phyloP scores from a whole-genome alignment of 495 filamentous ascomycete genomes.

The Penicillium riverlandense region DNA sequence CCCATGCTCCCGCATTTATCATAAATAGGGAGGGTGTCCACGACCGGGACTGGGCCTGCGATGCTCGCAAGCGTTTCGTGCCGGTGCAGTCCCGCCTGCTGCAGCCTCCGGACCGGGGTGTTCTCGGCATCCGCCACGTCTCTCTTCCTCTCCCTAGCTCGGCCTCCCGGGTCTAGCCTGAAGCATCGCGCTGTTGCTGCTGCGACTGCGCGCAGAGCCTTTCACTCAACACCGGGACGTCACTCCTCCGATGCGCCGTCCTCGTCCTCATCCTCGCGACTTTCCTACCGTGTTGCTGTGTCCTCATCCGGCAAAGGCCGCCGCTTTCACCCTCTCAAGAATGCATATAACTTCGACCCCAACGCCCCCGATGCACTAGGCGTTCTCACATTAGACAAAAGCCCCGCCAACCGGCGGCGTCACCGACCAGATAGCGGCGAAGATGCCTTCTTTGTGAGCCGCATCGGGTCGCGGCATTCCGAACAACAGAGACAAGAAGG shows the following conservation, averaged over 20 bases:
- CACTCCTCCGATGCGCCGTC: conserved; percentile 4
- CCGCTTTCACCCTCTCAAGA: conserved; percentile 59
- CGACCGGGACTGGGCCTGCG: background rate
- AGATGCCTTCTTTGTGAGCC: conserved; percentile 91
- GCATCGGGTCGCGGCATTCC: conserved; percentile 42
- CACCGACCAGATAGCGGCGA: conserved; percentile 74
- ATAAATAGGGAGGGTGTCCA: no score
- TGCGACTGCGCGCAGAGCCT: conserved; percentile 10
- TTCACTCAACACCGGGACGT: conserved; percentile 19
- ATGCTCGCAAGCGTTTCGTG: conserved; percentile 24
- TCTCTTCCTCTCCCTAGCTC: conserved; percentile 5
- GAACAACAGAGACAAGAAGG: conserved; percentile 22
- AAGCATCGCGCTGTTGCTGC: conserved; percentile 3
- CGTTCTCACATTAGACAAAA: conserved; percentile 29
- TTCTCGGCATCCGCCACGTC: conserved; percentile 4
- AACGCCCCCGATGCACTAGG: conserved; percentile 45
- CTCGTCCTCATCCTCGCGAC: conserved; percentile 15
- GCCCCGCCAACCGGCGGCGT: conserved; percentile 21
- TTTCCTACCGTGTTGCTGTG: conserved; percentile 45
- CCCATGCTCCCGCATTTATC: background rate
- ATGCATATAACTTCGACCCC: conserved; percentile 72
- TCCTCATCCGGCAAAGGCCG: conserved; percentile 71
- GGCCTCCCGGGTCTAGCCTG: conserved; percentile 1
- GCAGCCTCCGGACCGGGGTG: conserved; percentile 24
- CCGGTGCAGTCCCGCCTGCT: conserved; percentile 36